Evolutionary conservation across 371 early-diverging fungal species (phyloP), one percentile per base, ranked within the genome.

Genomic region (Mycotypha africana): DNA sequence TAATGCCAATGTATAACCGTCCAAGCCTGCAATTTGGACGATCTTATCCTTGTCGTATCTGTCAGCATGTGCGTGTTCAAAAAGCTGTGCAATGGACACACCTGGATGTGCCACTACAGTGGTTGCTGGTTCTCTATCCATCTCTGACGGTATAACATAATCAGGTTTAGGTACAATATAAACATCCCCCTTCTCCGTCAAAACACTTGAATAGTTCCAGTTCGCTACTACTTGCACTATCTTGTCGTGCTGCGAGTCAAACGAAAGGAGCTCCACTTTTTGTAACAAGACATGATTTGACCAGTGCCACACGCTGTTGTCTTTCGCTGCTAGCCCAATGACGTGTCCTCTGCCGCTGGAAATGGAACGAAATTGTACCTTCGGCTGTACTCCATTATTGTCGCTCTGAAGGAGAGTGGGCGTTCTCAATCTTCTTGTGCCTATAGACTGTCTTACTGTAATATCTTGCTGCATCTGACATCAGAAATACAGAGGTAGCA

Each of bases 281-380:
- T 70, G 63, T 22, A 62, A 42, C 16, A 45, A 42, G 35, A 46
- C 22, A 15, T 43, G 42, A 33, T 70, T 70, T 3, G 51, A 38
- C 70, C 70, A 74, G 28, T 74, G 67, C 61, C 64, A 70, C 4
- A 67, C 53, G 4, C 44, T 36, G 9, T 58, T 62, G 16, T 63
- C 59, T 1, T 46, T 39, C n/a, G n/a, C n/a, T 3, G 46, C 68
- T 8, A 74, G 45, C 0, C 64, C 66, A 34, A 74, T 57, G 9
- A 62, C 70, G 43, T 74, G 74, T 2, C 52, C 49, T 31, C 74
- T 51, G 9, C 74, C 74, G 15, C 62, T 58, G 0, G 68, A 53
- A 16, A 47, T 47, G 11, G 30, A 30, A 25, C 34, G 22, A 16
- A 54, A 54, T 4, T 28, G 23, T 1, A 49, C 16, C 10, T 39